Evolutionary conservation across 257 asterid genomes (phyloP).

Genomic region (Rauvolfia tetraphylla): DNA sequence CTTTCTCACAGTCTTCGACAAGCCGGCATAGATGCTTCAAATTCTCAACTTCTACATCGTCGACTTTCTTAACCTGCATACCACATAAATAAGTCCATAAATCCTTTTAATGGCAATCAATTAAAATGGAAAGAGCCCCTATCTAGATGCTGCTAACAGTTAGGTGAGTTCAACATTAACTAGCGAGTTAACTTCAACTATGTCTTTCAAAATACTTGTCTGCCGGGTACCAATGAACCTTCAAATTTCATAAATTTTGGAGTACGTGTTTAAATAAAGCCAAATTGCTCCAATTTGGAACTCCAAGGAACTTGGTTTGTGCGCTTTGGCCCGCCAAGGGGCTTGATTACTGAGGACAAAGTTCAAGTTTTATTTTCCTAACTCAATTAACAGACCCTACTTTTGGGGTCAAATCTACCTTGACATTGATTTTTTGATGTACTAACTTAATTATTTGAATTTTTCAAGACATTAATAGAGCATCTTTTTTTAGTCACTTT

Average conservation of each 20-base stretch:
- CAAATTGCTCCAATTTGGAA: background rate
- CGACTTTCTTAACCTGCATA: constrained; percentile 86
- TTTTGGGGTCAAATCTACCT: too few species aligned
- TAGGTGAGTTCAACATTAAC: background rate
- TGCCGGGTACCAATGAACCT: background rate
- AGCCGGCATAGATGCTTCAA: constrained; percentile 75
- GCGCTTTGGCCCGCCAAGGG: background rate
- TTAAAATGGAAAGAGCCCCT: background rate
- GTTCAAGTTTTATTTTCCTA: too few species aligned
- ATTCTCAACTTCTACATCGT: constrained; percentile 67
- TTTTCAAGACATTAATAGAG: too few species aligned
- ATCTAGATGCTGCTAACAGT: background rate
- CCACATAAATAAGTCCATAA: background rate
- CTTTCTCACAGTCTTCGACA: constrained; percentile 60
- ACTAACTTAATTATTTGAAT: too few species aligned
- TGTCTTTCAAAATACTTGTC: background rate
- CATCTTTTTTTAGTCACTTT: too few species aligned
- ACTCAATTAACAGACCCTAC: too few species aligned
- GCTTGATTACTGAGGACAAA: too few species aligned
- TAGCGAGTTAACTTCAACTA: background rate
- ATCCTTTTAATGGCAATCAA: background rate
- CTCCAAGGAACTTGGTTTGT: background rate
- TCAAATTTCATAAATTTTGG: background rate
- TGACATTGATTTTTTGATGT: too few species aligned
- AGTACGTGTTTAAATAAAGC: background rate